These are phyloP conservation scores for Beauveria scarabaeidicola DNA, from an alignment of 2,329 filamentous ascomycete genomes.

Conservation along the genomic window DNA sequence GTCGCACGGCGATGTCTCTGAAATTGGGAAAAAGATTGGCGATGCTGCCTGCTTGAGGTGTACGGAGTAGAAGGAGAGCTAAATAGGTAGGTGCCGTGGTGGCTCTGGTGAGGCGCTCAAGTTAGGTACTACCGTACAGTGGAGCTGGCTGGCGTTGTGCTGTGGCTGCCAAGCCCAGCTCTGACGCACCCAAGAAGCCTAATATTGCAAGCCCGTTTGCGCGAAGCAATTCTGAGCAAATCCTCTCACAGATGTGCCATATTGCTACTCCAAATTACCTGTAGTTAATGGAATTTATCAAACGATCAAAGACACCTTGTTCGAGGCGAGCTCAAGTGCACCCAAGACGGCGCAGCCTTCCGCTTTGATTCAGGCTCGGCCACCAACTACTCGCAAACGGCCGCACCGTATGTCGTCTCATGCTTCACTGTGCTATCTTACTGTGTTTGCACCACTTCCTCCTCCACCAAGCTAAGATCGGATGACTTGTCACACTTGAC, in stretches of 20 bases:
- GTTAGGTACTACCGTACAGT: neutral
- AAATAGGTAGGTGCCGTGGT: no score
- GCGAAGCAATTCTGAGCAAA: no score
- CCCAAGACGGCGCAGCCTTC: neutral
- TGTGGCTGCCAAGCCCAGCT: neutral
- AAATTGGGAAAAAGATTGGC: neutral
- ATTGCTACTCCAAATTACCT: no score
- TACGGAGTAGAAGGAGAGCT: no score
- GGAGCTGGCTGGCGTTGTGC: neutral
- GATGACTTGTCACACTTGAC: neutral
- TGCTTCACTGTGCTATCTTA: neutral
- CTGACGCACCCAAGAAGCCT: neutral
- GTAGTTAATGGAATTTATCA: no score
- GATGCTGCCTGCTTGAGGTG: neutral
- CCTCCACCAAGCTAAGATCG: neutral
- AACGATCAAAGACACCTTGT: no score
- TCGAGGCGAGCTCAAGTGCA: neutral
- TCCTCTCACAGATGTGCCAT: no score
- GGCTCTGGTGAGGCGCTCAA: neutral
- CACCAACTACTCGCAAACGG: neutral
- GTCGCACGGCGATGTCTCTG: neutral
- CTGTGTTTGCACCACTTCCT: constrained; percentile 3
- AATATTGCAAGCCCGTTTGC: no score
- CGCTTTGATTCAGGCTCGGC: neutral
- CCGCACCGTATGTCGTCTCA: neutral